Evolutionary conservation across 2,329 filamentous ascomycete genomes (phyloP).

Genomic region (Dothistroma pini): DNA sequence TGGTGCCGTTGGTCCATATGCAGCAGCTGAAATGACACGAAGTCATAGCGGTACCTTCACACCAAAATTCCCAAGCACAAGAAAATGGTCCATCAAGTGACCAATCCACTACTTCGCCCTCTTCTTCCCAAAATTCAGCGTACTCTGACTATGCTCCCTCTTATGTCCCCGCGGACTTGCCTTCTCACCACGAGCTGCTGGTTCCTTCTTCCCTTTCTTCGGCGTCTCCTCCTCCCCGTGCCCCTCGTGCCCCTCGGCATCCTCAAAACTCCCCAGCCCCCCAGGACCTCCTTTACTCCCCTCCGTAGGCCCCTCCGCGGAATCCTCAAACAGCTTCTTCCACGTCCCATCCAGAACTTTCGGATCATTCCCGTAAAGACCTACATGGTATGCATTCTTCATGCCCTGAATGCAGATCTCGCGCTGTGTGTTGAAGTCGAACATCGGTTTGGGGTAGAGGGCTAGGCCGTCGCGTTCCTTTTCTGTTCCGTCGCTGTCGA

Average conservation of each 20-base stretch:
- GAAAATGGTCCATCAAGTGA: no score
- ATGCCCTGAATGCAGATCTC: constrained; percentile 62
- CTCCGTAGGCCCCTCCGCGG: constrained; percentile 44
- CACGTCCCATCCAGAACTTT: constrained; percentile 60
- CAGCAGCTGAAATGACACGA: no score
- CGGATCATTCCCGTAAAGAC: constrained; percentile 61
- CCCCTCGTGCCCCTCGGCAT: constrained; percentile 23
- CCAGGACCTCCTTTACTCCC: constrained; percentile 40
- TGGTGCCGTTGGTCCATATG: no score
- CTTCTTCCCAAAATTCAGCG: constrained; percentile 35
- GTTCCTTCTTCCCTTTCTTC: constrained; percentile 9
- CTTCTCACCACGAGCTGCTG: neutral
- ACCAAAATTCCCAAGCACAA: no score
- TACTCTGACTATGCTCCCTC: constrained; percentile 33
- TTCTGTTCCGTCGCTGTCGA: constrained; percentile 50
- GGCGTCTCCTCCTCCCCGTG: constrained; percentile 18
- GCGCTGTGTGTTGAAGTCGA: constrained; percentile 65
- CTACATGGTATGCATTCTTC: constrained; percentile 66
- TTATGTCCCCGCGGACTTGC: constrained; percentile 27
- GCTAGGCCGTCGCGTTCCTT: constrained; percentile 42
- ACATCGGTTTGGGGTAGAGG: constrained; percentile 70
- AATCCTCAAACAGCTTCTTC: constrained; percentile 48
- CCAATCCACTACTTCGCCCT: constrained; percentile 14
- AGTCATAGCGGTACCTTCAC: no score
- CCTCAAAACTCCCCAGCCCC: constrained; percentile 32